Evolutionary conservation across 164 flowering plant genomes (phyloP).

Genomic region (Cinnamomum micranthum): DNA sequence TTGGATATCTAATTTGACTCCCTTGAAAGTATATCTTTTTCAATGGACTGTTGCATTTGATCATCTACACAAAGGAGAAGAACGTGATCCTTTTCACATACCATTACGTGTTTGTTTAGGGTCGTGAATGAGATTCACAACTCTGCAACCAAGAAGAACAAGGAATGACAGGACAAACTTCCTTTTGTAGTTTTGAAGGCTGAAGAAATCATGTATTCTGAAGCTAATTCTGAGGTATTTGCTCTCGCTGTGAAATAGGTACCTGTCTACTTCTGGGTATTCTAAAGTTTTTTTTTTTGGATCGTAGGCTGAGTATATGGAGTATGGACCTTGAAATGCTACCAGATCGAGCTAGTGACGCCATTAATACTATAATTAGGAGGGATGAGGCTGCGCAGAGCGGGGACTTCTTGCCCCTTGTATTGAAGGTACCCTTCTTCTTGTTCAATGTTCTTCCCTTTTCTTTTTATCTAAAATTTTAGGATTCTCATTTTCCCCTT

Average conservation of each 20-base stretch:
- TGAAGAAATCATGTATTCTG: conserved; percentile 94
- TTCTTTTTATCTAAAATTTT: neutral
- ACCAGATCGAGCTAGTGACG: conserved; percentile 76
- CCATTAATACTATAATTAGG: conserved; percentile 78
- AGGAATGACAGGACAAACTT: conserved; percentile 90
- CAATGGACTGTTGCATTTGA: conserved; percentile 70
- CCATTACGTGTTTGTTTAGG: conserved; percentile 29
- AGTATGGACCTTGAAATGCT: conserved; percentile 68
- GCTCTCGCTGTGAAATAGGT: neutral
- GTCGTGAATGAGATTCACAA: conserved; percentile 62
- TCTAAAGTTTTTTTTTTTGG: neutral
- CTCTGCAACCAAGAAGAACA: conserved; percentile 69
- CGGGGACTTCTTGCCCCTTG: conserved; percentile 77
- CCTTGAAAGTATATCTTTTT: conserved; percentile 60
- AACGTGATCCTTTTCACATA: conserved; percentile 70
- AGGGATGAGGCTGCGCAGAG: conserved; percentile 73
- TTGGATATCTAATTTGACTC: conserved; percentile 45
- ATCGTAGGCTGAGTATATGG: conserved; percentile 73
- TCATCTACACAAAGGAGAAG: conserved; percentile 74
- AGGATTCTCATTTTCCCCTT: too few species aligned
- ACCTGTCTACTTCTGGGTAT: neutral
- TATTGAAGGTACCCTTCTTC: conserved; percentile 65
- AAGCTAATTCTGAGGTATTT: conserved; percentile 92
- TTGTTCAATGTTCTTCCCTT: neutral
- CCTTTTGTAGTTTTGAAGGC: conserved; percentile 87